Evolutionary conservation across 1,284 basidiomycete genomes (phyloP), one percentile per base, ranked within the genome.

Genomic region (Sphagnurus paluster): DNA sequence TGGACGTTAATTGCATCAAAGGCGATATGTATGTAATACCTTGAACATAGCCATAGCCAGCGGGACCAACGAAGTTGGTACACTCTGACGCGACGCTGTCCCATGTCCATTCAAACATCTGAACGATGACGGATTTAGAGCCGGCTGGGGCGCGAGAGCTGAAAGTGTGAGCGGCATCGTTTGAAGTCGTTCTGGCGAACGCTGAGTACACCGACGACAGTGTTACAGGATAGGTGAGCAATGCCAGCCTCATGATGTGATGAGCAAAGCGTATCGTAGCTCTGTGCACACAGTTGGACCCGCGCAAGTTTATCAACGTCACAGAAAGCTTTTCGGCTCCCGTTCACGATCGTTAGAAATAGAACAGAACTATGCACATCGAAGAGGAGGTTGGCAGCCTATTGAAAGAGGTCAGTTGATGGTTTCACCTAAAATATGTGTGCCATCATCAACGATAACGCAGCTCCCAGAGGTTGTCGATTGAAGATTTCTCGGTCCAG

Each of bases 1-100:
- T 30, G 4, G 1, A 4, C n/a, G 17, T 24, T 33, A 29, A 35
- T 25, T 17, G 14, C 19, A 21, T 4, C 24, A n/a, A 28, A 19
- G 28, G 34, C 17, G 17, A 28, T 14, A n/a, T 28, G 21, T 5
- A n/a, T n/a, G n/a, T 4, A 34, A 33, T 30, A 77, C 80, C 77
- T 79, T 85, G 83, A 16, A 86, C 80, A 54, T 74, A 84, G 3
- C 81, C 82, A 58, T 84, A 84, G 0, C 82, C 78, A 20, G 79
- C 76, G 5, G 83, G 82, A 1, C 84, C 83, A 42, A 87, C 71
- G 60, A 84, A 86, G 44, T 68, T 69, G 4, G 72, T 79, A 62
- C 84, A 87, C 63, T 87, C 83, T 1, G 74, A 59, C 1, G 82
- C 82, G 41, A 86, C 61, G 54, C 77, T 82, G 56, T 71, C 66